Conservation (phyloP, 75 land plant genomes). For the Chamaecyparis obtusa region DNA sequence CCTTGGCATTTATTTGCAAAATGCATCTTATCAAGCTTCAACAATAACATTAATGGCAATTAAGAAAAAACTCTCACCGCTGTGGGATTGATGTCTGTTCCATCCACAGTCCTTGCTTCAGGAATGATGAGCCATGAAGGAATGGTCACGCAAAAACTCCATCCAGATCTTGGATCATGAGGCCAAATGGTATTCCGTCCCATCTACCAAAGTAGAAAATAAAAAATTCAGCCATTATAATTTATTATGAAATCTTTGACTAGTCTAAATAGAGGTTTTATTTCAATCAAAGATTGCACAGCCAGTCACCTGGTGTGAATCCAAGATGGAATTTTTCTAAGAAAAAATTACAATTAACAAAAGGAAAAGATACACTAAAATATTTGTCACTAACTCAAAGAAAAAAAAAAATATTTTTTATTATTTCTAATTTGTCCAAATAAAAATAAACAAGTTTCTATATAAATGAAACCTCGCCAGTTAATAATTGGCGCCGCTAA, state of each 20-base stretch:
- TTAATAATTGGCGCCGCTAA: too few relatives aligned
- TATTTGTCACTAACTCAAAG: too few relatives aligned
- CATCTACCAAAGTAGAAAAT: slow-evolving; percentile 40
- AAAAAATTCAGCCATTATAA: background rate
- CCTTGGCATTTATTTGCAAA: background rate
- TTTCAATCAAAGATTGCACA: background rate
- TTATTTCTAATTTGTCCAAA: background rate
- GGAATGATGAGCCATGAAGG: slow-evolving; percentile 80
- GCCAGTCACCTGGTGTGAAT: background rate
- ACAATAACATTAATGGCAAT: background rate
- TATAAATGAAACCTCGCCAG: background rate
- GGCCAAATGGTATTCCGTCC: slow-evolving; percentile 86
- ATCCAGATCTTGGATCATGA: slow-evolving; percentile 85
- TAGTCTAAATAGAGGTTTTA: background rate
- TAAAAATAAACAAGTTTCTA: background rate
- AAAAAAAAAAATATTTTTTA: too few relatives aligned
- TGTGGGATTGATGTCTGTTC: slow-evolving; percentile 42
- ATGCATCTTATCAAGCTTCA: background rate
- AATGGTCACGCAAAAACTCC: slow-evolving; percentile 92
- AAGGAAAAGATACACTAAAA: too few relatives aligned
- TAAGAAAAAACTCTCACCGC: slow-evolving; percentile 44
- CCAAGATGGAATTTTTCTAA: background rate
- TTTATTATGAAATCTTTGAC: background rate
- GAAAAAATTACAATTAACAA: too few relatives aligned
- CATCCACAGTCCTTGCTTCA: slow-evolving; percentile 53